Percentiles rank a stretch among this genome's conserved stretches.
phyloP scores from a whole-genome alignment of 257 asterid genomes.

The Nicotiana tabacum region DNA sequence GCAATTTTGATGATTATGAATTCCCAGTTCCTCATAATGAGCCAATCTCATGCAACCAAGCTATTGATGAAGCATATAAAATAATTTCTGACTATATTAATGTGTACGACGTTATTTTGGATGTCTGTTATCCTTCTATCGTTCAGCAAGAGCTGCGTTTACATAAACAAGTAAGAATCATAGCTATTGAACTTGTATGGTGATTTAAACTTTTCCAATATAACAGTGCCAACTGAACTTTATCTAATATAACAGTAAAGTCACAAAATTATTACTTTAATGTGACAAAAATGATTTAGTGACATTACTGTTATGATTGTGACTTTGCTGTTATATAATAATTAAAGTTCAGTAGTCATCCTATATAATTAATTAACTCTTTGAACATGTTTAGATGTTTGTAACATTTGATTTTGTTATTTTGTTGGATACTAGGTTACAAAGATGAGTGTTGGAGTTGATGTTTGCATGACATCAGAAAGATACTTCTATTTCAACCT shows the following conservation, averaged over 20 bases:
- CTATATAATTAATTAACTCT: too few relatives aligned
- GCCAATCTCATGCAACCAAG: conserved; percentile 42
- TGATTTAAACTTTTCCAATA: too few relatives aligned
- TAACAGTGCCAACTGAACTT: too few relatives aligned
- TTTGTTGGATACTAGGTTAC: conserved; percentile 25
- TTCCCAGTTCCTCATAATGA: conserved; percentile 20
- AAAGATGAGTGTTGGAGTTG: conserved; percentile 44
- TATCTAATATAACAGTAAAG: too few relatives aligned
- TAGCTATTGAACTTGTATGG: background rate
- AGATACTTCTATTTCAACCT: conserved; percentile 53
- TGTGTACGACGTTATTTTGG: conserved; percentile 62
- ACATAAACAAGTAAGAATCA: conserved; percentile 36
- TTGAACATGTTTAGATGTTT: background rate
- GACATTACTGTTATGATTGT: too few relatives aligned
- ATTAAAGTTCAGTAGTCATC: background rate
- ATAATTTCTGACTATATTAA: conserved; percentile 38
- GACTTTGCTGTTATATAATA: too few relatives aligned
- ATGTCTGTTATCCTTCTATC: conserved; percentile 64
- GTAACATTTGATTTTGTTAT: background rate
- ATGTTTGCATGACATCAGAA: conserved; percentile 62
- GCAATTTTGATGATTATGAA: conserved; percentile 44
- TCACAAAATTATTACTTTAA: too few relatives aligned
- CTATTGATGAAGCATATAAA: conserved; percentile 18
- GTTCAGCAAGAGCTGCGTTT: conserved; percentile 40
- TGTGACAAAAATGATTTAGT: too few relatives aligned